Conservation (phyloP, 768 basidiomycete species). For the Scleroderma bovista region DNA sequence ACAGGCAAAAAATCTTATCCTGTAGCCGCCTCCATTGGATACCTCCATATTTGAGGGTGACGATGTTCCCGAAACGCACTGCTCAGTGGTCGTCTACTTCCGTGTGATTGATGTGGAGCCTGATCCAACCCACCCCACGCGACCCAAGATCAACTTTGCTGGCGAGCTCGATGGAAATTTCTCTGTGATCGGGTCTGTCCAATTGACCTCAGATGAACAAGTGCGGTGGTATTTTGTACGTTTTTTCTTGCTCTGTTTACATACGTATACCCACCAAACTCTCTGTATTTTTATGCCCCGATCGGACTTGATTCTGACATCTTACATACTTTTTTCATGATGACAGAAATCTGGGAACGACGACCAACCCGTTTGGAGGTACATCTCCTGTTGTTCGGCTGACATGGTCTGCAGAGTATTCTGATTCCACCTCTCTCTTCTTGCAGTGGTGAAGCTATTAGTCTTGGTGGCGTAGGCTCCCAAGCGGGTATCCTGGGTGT, state of each 20-base stretch:
- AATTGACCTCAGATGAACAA: constrained; percentile 51
- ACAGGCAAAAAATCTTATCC: background rate
- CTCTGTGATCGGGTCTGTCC: constrained; percentile 48
- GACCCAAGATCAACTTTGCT: constrained; percentile 49
- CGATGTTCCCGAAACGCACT: constrained; percentile 48
- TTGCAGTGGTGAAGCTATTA: constrained; percentile 54
- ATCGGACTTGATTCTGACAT: constrained; percentile 1
- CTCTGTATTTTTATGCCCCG: too few relatives aligned
- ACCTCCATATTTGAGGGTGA: constrained; percentile 44
- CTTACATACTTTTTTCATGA: constrained; percentile 1
- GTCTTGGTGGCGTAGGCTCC: constrained; percentile 57
- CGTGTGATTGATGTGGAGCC: constrained; percentile 34
- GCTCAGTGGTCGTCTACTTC: constrained; percentile 43
- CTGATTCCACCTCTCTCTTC: background rate
- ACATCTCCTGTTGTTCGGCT: constrained; percentile 9
- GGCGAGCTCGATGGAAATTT: constrained; percentile 48
- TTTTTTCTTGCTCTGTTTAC: constrained; percentile 2
- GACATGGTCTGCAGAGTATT: background rate
- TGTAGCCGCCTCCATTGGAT: constrained; percentile 33
- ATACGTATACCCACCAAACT: too few relatives aligned
- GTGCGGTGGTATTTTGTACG: constrained; percentile 64
- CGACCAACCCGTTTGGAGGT: constrained; percentile 52
- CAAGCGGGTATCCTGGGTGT: constrained; percentile 51
- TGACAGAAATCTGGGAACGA: background rate
- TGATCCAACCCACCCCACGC: constrained; percentile 44